Conservation (phyloP, 257 asterid species). For the Echites panduratus region DNA sequence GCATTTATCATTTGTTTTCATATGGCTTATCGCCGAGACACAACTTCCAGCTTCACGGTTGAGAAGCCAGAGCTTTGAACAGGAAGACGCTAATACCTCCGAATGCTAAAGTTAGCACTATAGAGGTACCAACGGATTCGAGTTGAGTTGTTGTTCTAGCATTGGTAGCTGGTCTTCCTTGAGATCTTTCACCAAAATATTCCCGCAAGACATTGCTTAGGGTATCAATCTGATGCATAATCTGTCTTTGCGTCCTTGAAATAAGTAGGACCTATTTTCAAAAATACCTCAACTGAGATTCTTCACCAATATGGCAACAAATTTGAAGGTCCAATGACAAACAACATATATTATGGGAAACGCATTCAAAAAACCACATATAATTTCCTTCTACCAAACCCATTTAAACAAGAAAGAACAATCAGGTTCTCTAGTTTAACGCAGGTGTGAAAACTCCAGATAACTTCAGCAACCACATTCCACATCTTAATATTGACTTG, state of each 20-base stretch:
- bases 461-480: neutral
- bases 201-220: slow-evolving; percentile 65
- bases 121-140: slow-evolving; percentile 44
- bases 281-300: slow-evolving; percentile 12
- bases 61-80: slow-evolving; percentile 45
- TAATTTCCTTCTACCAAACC: too few species aligned
- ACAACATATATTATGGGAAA: neutral
- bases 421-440: neutral
- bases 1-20: neutral
- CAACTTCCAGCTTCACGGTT: slow-evolving; percentile 7
- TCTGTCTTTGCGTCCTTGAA: slow-evolving; percentile 77
- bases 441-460: neutral
- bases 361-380: neutral
- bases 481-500: neutral
- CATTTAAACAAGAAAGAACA: neutral
- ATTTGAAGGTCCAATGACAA: neutral
- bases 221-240: slow-evolving; percentile 82
- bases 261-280: slow-evolving; percentile 54
- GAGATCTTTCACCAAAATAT: slow-evolving; percentile 48
- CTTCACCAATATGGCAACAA: neutral
- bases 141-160: slow-evolving; percentile 23
- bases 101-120: slow-evolving; percentile 59
- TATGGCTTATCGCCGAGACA: neutral
- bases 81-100: slow-evolving; percentile 62
- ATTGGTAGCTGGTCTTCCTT: slow-evolving; percentile 31